Evolutionary conservation across 2,329 filamentous ascomycete genomes (phyloP), one percentile per base, ranked within the genome.

Genomic region (Hypoxylon sp.): DNA sequence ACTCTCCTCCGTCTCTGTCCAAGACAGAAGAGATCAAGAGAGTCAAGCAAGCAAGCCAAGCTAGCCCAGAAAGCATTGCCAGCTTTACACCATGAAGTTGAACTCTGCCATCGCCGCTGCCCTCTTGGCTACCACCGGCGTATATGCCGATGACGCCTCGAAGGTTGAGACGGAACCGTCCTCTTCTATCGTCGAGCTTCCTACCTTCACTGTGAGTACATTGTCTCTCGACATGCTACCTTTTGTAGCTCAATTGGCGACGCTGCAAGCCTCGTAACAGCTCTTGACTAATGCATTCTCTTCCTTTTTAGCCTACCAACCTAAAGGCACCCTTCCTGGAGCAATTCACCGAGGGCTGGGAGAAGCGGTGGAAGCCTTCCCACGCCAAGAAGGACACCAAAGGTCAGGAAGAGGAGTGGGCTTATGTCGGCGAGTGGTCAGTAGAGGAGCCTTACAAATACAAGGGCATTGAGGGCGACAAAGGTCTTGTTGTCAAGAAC

Each of bases 401-500:
- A 76, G 92, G 92, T 76, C 88, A 90, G 66, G 93, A 96, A 71
- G 93, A 97, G 78, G 95, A 98, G 78, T 98, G 96, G 96, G 93
- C 94, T 59, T 99, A 97, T 80, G 89, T 98, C 70, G 96, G 96
- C 81, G 92, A 93, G 81, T 99, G 96, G 96, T 83, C 93, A 52
- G 96, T 97, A 67, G 96, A 99, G 85, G 96, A 98, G 87, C 96
- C 96, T 56, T 83, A 83, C 67, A 89, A 96, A 76, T 91, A 92
- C 81, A 96, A 96, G 85, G 96, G 93, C 74, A 96, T 97, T 74
- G 90, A 93, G 75, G 93, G 93, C 70, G 95, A 98, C 83, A 96
- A 96, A 85, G 96, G 95, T 81, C 89, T 99, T 74, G 95, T 99
- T 69, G 89, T 98, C 81, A 99, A 99, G 91, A 97, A 98, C 84